These are phyloP conservation scores for Pseudocohnilembus persalinus DNA, from an alignment of 169 alveolate species.

Conservation along the genomic window DNA sequence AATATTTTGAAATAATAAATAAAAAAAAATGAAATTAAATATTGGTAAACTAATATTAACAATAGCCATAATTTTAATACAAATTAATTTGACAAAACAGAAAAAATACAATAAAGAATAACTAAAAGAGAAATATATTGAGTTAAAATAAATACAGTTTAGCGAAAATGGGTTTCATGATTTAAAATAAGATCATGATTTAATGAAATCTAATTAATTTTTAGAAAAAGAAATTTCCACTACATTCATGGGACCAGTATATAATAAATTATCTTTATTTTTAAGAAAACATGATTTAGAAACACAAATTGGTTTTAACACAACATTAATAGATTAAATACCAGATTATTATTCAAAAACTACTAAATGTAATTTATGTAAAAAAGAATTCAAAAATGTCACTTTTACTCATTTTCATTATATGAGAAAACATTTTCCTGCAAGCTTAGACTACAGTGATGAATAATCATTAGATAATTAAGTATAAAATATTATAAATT, in stretches of 20 bases:
- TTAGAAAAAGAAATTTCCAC: neutral
- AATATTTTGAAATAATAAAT: neutral
- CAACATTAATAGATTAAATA: neutral
- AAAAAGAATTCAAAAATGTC: neutral
- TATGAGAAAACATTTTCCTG: neutral
- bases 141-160: too few species aligned
- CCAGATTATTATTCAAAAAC: neutral
- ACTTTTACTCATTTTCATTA: neutral
- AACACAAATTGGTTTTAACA: neutral
- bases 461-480: neutral
- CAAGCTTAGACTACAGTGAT: neutral
- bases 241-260: neutral
- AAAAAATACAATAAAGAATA: too few species aligned
- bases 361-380: neutral
- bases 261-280: too few species aligned
- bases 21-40: too few species aligned
- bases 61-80: too few species aligned
- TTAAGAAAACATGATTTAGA: neutral
- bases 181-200: neutral
- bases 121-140: too few species aligned
- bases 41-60: too few species aligned
- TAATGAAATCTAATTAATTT: neutral
- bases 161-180: neutral
- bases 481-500: neutral
- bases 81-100: too few species aligned